Base-by-base conservation (phyloP, 257 asterid species). In the Plantago ovata region DNA sequence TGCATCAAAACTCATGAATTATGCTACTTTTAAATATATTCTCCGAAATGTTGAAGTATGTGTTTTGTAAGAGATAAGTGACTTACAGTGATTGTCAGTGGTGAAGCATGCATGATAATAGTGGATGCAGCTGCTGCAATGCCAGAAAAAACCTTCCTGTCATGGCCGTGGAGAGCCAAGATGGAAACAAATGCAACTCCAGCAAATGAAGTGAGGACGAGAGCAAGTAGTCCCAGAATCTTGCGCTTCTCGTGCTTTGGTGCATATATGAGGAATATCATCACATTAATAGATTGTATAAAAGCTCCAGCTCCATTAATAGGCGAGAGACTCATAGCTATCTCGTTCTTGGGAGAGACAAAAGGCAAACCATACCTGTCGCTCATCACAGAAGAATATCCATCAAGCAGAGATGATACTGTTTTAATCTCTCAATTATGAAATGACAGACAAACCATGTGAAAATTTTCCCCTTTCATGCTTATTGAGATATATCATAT, bases 291-390 rank as follows among this genome's bases (percentile, higher is more conserved):
- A 32, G 50, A 9, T 55, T 89, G 91, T 23, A 85, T 76, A 23
- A 15, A 85, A 8, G 84, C 90, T 1, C 96, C 96, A 2, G 91
- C 72, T 10, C 85, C 95, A 14, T 85, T 89, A 33, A 85, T 73
- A 2, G 88, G 78, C 0, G 95, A 82, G 10, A 91, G 84, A 0
- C 81, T 72, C n/a, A n/a, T n/a, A n/a, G n/a, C 36, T 28, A 28
- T 3, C 50, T 87, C 24, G 73, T 91, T 87, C 77, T 90, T 69
- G 2, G 85, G 84, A 12, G 98, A 87, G 57, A 91, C 94, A 62
- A 91, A 87, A 0, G 96, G 95, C 75, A 83, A 53, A 1, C 94
- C 98, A 42, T 91, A 91, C 96, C 98, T 91, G 67, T 49, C 40
- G 9, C 58, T 53, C 47, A 45, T 55, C 61, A 62, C 33, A 50